phyloP scores from a whole-genome alignment of 495 filamentous ascomycete genomes.

The Rostrohypoxylon terebratum region DNA sequence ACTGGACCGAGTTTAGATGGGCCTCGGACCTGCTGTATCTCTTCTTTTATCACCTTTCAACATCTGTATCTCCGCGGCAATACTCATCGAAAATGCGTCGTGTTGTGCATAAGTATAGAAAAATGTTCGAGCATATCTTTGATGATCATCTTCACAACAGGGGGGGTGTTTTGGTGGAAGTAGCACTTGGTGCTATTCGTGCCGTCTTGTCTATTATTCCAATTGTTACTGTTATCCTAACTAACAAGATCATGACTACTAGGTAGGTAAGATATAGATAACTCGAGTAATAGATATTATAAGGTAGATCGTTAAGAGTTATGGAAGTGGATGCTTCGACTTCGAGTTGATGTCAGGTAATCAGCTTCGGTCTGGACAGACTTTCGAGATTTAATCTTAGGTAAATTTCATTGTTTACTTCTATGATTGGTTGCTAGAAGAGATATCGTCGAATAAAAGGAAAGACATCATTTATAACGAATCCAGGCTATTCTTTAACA shows the following conservation, averaged over 20 bases:
- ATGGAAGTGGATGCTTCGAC: not conserved
- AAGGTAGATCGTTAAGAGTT: not conserved
- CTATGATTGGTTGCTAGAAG: not conserved
- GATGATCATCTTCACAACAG: not conserved
- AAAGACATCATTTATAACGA: not conserved
- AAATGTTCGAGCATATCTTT: not conserved
- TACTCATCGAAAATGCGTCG: not conserved
- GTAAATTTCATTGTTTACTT: not conserved
- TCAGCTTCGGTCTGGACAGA: not conserved
- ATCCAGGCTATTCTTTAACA: not conserved
- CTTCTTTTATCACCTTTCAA: not conserved
- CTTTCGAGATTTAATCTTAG: constrained; percentile 17
- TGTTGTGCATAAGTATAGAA: not conserved
- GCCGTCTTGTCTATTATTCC: not conserved
- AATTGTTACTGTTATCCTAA: not conserved
- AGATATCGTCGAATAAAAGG: not conserved
- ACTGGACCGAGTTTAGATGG: constrained; percentile 30
- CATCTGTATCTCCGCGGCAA: not conserved
- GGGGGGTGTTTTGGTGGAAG: not conserved
- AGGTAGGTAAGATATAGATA: not conserved
- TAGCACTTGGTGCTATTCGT: not conserved
- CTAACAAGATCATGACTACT: not conserved
- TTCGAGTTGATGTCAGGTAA: constrained; percentile 3
- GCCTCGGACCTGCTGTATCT: not conserved
- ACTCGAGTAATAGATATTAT: not conserved